Evolutionary conservation across 805 yeast genomes (phyloP).

Genomic region (Phaffomyces thermotolerans): DNA sequence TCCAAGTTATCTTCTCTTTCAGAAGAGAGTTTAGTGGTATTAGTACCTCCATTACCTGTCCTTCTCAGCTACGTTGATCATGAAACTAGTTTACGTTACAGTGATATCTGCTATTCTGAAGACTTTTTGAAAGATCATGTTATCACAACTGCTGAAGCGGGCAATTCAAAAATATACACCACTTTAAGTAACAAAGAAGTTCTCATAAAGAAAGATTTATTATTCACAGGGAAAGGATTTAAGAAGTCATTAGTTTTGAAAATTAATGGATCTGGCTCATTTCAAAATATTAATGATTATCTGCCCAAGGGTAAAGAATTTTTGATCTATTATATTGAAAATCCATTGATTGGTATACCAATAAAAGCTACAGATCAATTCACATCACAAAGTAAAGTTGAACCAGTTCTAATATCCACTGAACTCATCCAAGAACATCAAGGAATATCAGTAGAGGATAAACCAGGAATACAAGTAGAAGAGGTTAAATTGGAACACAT

Average conservation of each 20-base stretch:
- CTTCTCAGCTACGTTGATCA: constrained; percentile 35
- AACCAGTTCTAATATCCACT: not conserved
- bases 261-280: constrained; percentile 40
- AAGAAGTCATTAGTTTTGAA: constrained; percentile 35
- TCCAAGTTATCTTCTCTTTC: constrained; percentile 28
- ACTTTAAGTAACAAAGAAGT: constrained; percentile 54
- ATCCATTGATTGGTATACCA: constrained; percentile 41
- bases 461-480: not conserved
- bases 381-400: not conserved
- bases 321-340: constrained; percentile 51
- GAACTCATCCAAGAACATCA: constrained; percentile 1
- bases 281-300: constrained; percentile 47
- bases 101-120: constrained; percentile 48
- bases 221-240: constrained; percentile 57
- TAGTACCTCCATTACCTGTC: constrained; percentile 55
- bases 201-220: constrained; percentile 43
- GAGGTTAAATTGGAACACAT: constrained; percentile 31
- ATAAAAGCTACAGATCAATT: constrained; percentile 6
- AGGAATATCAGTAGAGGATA: not conserved
- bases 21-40: constrained; percentile 42
- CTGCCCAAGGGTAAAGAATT: constrained; percentile 50
- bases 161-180: constrained; percentile 33
- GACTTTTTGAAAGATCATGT: constrained; percentile 63
- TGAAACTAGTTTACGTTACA: constrained; percentile 32
- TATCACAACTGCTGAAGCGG: constrained; percentile 30